phyloP scores from a whole-genome alignment of 306 rosid species.

The peach (Prunus persica) region DNA sequence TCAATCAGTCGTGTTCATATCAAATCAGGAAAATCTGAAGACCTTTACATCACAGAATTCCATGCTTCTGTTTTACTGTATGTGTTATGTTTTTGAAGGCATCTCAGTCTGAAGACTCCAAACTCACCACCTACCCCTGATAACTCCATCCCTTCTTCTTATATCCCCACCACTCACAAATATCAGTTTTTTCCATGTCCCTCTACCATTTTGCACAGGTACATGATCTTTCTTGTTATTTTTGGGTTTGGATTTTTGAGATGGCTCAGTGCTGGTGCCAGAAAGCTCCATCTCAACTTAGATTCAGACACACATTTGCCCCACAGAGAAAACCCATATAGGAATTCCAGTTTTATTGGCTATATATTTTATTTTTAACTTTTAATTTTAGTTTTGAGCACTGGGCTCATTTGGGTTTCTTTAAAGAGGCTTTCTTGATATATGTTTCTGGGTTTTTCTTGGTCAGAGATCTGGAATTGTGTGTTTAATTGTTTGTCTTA shows the following conservation, averaged over 20 bases:
- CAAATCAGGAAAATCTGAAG: conserved; percentile 39
- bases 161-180: conserved; percentile 25
- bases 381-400: conserved; percentile 11
- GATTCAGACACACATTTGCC: conserved; percentile 55
- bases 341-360: conserved; percentile 8
- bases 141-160: conserved; percentile 60
- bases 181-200: conserved; percentile 20
- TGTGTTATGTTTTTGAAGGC: conserved; percentile 46
- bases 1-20: conserved; percentile 36
- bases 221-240: conserved; percentile 25
- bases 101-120: conserved; percentile 19
- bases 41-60: conserved; percentile 27
- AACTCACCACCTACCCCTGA: conserved; percentile 74
- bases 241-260: conserved; percentile 23
- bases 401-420: conserved; percentile 27
- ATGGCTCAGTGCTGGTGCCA: conserved; percentile 36
- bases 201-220: conserved; percentile 9
- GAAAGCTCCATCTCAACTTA: conserved; percentile 73
- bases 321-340: conserved; percentile 13
- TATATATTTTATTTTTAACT: conserved; percentile 33
- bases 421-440: conserved; percentile 1
- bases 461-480: conserved; percentile 48
- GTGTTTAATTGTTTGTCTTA: conserved; percentile 17
- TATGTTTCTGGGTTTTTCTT: conserved; percentile 9
- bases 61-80: conserved; percentile 50